phyloP scores from a whole-genome alignment of 768 basidiomycete genomes.

The Tricholoma saponaceum region DNA sequence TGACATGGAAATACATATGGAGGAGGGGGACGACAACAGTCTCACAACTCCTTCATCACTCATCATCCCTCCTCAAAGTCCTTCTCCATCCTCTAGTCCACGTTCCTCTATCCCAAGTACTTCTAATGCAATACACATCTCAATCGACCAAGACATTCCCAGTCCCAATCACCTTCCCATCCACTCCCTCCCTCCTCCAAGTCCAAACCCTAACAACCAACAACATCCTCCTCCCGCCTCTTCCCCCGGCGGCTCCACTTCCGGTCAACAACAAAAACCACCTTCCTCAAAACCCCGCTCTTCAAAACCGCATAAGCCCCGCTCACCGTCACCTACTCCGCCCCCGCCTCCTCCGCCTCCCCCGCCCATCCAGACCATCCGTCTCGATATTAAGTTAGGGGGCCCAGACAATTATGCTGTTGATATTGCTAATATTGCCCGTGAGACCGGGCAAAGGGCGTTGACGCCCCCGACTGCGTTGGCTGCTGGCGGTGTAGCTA shows the following conservation, averaged over 20 bases:
- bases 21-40: not conserved
- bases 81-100: not conserved
- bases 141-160: constrained; percentile 7
- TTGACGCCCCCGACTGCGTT: constrained; percentile 33
- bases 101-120: too few species aligned
- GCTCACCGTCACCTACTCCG: constrained; percentile 19
- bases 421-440: constrained; percentile 48
- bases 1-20: not conserved
- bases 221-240: constrained; percentile 3
- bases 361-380: constrained; percentile 50
- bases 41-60: not conserved
- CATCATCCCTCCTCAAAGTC: not conserved
- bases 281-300: constrained; percentile 47
- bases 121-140: constrained; percentile 5
- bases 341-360: constrained; percentile 43
- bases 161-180: not conserved
- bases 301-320: constrained; percentile 27
- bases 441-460: constrained; percentile 53
- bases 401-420: constrained; percentile 66
- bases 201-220: constrained; percentile 10
- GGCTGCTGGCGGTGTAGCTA: constrained; percentile 36
- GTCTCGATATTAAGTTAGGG: constrained; percentile 57
- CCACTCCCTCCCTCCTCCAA: constrained; percentile 3
- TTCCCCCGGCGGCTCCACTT: constrained; percentile 1
- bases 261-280: constrained; percentile 8